Base-by-base conservation (phyloP, 2,329 filamentous ascomycete species). In the Pezicula neosporulosa region DNA sequence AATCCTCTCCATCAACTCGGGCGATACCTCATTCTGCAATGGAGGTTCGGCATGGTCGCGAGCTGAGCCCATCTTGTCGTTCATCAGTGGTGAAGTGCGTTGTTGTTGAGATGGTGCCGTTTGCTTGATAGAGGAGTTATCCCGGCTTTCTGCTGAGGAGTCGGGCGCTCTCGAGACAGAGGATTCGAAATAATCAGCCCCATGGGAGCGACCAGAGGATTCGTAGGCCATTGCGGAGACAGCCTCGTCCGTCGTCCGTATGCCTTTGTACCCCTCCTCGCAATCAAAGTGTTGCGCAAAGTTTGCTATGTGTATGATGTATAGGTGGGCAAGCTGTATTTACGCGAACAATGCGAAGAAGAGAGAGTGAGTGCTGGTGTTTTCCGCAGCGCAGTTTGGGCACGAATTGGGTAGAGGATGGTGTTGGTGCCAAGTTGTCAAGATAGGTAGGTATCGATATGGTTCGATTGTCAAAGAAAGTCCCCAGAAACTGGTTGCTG, bases 1-100 rank as follows among this genome's bases (percentile, higher is more conserved):
- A 57, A 86, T 81, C 54, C 82, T 77, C 44, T 80, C 77, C 47
- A 87, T 75, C 19, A 86, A 70, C 7, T 82, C 78, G 2, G 82
- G 82, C 47, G 83, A 77, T 12, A 86, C 68, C 37, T 76, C 73
- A 52, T 71, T 72, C 8, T 51, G 48, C 16, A 36, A 47, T 24
- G 52, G 18, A 18, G 56, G 42, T 10, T 59, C 55, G 30, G 44
- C 21, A 16, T 50, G 55, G 28, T 56, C 55, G 21, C 54, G 38
- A 27, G 51, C 52, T 39, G 60, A 47, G 30, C 54, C 36, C 53
- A 61, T 59, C 37, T 51, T 61, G 28, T 59, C 54, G 47, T 51
- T 39, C 21, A 49, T 50, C 7, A 53, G 43, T n/a, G 59, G 54
- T 44, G 59, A 57, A 30, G 52, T 47, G 45, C 52, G 59, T 49